These are phyloP conservation scores for Magnaporthales sp. DNA, from an alignment of 2,329 filamentous ascomycete species.

Conservation along the genomic window DNA sequence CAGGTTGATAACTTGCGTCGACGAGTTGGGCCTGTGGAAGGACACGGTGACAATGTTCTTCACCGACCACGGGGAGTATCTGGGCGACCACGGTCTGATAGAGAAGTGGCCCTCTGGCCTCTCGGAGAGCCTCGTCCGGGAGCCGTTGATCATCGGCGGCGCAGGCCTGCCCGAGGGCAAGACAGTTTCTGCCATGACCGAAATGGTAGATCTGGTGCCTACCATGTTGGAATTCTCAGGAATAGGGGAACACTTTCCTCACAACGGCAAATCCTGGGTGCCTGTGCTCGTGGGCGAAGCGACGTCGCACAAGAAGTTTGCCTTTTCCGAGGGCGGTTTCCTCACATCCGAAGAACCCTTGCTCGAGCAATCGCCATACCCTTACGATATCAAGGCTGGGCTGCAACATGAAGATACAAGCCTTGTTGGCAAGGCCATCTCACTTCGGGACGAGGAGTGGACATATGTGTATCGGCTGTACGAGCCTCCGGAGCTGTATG, in stretches of 20 bases:
- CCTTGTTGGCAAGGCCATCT: conserved; percentile 32
- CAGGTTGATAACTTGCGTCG: conserved; percentile 23
- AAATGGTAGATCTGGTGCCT: conserved; percentile 37
- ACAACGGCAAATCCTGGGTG: conserved; percentile 28
- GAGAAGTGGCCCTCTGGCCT: conserved; percentile 39
- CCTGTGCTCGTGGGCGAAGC: conserved; percentile 17
- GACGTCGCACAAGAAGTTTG: conserved; percentile 26
- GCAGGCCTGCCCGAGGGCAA: conserved; percentile 27
- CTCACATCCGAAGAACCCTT: conserved; percentile 33
- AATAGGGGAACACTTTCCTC: conserved; percentile 27
- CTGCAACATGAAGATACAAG: conserved; percentile 35
- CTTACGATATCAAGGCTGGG: conserved; percentile 35
- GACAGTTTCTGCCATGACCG: conserved; percentile 23
- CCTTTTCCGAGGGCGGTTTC: conserved; percentile 36
- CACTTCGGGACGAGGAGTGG: conserved; percentile 25
- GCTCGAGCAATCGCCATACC: conserved; percentile 31
- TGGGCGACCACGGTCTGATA: conserved; percentile 36
- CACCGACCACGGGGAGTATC: conserved; percentile 36
- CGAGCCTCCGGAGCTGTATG: conserved; percentile 34
- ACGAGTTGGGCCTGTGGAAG: conserved; percentile 25
- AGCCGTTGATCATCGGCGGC: conserved; percentile 34
- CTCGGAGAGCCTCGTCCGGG: conserved; percentile 29
- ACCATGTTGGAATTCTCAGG: conserved; percentile 30
- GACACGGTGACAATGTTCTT: conserved; percentile 34
- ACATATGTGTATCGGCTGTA: conserved; percentile 36